Percentiles rank a stretch among this genome's conserved stretches.
Conservation (phyloP, 805 yeast species). For the Scheffersomyces amazonensis region DNA sequence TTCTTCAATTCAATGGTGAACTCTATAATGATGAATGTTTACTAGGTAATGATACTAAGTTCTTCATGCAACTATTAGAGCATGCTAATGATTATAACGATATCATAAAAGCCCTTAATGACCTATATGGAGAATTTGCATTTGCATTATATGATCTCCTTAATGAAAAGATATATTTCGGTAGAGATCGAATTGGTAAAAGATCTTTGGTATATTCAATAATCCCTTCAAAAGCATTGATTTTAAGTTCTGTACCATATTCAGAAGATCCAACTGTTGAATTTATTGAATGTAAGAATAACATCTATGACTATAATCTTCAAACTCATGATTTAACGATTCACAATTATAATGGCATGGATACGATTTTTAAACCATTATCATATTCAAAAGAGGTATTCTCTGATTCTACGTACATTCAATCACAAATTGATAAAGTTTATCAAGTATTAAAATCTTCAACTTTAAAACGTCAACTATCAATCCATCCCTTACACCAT, state of each 20-base stretch:
- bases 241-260: constrained; percentile 34
- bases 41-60: constrained; percentile 61
- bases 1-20: constrained; percentile 88
- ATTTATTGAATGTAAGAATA: constrained; percentile 56
- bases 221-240: constrained; percentile 27
- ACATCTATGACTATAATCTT: constrained; percentile 43
- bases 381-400: background rate
- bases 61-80: constrained; percentile 38
- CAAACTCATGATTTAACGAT: constrained; percentile 1
- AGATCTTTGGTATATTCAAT: constrained; percentile 61
- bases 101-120: constrained; percentile 38
- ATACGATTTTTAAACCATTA: background rate
- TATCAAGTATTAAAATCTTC: constrained; percentile 2
- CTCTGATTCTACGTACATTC: no score
- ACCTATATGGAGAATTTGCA: constrained; percentile 83
- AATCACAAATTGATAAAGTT: background rate
- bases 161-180: constrained; percentile 56
- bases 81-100: constrained; percentile 19
- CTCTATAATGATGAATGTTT: constrained; percentile 62
- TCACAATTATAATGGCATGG: background rate
- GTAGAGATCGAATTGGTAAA: constrained; percentile 80
- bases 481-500: constrained; percentile 56
- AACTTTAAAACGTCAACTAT: constrained; percentile 42
- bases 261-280: constrained; percentile 6
- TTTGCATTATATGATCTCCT: constrained; percentile 48